Conservation (phyloP, 345 rosid genomes). For the Nasturtium officinale region DNA sequence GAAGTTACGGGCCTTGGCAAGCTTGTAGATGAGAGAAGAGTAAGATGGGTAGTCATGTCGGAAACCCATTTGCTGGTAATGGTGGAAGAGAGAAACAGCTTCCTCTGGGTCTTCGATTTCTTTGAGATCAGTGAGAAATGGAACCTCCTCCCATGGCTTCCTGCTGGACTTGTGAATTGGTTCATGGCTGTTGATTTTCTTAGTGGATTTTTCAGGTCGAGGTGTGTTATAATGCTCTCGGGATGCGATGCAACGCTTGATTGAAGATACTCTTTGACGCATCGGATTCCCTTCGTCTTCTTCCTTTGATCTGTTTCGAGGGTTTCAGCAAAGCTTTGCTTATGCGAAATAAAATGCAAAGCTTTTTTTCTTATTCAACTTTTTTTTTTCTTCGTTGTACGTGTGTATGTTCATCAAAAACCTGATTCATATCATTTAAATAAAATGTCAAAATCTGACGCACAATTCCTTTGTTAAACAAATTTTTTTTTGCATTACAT, state of each 20-base stretch:
- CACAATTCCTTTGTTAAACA: neutral
- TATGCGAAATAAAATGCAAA: neutral
- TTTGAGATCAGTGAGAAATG: conserved; percentile 61
- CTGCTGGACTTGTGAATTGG: conserved; percentile 25
- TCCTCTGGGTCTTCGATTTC: conserved; percentile 55
- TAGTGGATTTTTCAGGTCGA: conserved; percentile 37
- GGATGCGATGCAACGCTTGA: conserved; percentile 8
- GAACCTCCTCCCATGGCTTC: conserved; percentile 47
- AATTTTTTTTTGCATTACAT: neutral
- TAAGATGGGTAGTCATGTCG: conserved; percentile 82
- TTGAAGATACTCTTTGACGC: conserved; percentile 10
- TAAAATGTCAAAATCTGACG: no score
- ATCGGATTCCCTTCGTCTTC: conserved; percentile 29
- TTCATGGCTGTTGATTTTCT: conserved; percentile 43
- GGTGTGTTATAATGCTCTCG: conserved; percentile 39
- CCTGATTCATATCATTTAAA: neutral
- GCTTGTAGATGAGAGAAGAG: conserved; percentile 75
- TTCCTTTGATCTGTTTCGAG: conserved; percentile 11
- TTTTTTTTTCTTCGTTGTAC: no score
- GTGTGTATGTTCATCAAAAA: neutral
- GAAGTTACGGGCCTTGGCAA: conserved; percentile 64
- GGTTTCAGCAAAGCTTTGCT: no score
- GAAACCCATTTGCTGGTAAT: conserved; percentile 57
- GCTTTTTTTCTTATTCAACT: no score
- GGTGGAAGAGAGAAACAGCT: conserved; percentile 71